Conservation (phyloP, 495 filamentous ascomycete species). For the Stereocaulon alpinum region DNA sequence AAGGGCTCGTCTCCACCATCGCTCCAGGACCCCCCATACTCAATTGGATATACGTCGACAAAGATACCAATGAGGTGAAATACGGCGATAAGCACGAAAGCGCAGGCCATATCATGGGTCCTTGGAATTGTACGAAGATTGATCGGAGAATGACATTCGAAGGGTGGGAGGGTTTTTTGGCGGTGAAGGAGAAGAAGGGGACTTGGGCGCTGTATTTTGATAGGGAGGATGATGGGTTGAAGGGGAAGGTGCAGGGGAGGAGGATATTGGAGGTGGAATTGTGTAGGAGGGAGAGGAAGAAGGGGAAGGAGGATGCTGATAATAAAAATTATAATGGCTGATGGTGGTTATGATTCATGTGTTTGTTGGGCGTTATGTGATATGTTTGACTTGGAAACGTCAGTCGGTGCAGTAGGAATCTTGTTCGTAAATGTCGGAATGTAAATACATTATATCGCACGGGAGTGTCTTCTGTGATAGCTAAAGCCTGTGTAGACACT, state of each 20-base stretch:
- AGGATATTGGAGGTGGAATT: conserved; percentile 14
- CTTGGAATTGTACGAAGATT: conserved; percentile 47
- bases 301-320: conserved; percentile 11
- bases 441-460: neutral
- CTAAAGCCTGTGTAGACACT: neutral
- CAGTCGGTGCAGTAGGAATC: too few relatives aligned
- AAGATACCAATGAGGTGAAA: conserved; percentile 43
- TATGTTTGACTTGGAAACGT: neutral
- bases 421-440: neutral
- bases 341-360: neutral
- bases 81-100: conserved; percentile 39
- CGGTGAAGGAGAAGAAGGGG: conserved; percentile 32
- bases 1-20: conserved; percentile 48
- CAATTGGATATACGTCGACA: conserved; percentile 55
- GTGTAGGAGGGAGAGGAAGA: conserved; percentile 16
- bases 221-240: conserved; percentile 33
- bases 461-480: neutral
- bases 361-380: neutral
- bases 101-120: conserved; percentile 40
- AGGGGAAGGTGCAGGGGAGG: conserved; percentile 11
- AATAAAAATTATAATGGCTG: conserved; percentile 6
- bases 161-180: conserved; percentile 42
- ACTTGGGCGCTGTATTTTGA: conserved; percentile 43
- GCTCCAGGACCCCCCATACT: conserved; percentile 49
- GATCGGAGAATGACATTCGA: conserved; percentile 45